A percentile compares a stretch with the other conserved stretches of the same genome.
phyloP scores from a whole-genome alignment of 768 basidiomycete species.

The Suillus luteus region DNA sequence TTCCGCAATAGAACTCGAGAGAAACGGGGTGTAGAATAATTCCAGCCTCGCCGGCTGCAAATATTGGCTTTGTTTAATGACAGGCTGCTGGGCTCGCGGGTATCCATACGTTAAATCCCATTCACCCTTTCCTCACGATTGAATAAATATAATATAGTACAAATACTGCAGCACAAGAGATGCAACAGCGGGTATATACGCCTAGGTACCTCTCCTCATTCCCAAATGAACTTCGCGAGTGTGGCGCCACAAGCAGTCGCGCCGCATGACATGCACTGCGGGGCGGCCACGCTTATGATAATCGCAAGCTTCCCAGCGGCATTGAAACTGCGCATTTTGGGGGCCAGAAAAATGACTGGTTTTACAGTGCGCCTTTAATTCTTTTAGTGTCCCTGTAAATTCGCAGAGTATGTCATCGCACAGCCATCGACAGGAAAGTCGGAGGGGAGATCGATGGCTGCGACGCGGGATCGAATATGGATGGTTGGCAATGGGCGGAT shows the following conservation, averaged over 20 bases:
- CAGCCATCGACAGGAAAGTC: not conserved
- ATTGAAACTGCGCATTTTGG: not conserved
- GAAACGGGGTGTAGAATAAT: not conserved
- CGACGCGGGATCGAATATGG: not conserved
- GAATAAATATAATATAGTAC: not conserved
- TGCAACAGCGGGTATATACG: not conserved
- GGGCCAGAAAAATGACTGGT: not conserved
- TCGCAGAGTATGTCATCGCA: not conserved
- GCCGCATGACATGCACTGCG: not conserved
- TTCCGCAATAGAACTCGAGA: not conserved
- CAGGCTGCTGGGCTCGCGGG: not conserved
- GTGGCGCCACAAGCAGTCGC: slow-evolving; percentile 1
- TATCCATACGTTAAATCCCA: too few species aligned
- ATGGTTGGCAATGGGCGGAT: not conserved
- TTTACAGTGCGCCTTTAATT: not conserved
- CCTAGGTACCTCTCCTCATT: not conserved
- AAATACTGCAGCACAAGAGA: not conserved
- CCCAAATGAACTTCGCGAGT: not conserved
- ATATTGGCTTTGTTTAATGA: not conserved
- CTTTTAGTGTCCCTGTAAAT: not conserved
- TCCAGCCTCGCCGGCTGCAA: not conserved
- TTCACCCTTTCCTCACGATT: too few species aligned
- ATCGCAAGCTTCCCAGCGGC: not conserved
- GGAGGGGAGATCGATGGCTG: not conserved
- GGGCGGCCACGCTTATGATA: not conserved